phyloP scores from a whole-genome alignment of 179 eudicot genomes.

The Silene noctiflora region DNA sequence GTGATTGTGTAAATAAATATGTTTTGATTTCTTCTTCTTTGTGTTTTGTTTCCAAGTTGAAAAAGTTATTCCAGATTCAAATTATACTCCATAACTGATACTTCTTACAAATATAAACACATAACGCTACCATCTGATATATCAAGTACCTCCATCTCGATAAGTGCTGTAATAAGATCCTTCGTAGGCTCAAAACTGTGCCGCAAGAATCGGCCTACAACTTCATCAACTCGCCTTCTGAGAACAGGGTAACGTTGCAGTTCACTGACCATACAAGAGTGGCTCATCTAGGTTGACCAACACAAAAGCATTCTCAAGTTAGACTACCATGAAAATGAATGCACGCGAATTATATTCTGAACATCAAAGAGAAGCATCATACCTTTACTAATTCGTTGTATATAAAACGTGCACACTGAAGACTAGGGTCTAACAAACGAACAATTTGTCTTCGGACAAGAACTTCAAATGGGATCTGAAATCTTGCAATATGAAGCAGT shows the following conservation, averaged over 20 bases:
- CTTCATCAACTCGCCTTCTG: conserved; percentile 87
- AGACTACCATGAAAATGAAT: background rate
- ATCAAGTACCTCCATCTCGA: conserved; percentile 88
- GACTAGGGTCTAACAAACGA: conserved; percentile 57
- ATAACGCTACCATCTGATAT: background rate
- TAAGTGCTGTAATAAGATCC: conserved; percentile 75
- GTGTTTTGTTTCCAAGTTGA: background rate
- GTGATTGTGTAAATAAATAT: background rate
- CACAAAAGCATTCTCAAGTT: conserved; percentile 5
- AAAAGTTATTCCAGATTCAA: background rate
- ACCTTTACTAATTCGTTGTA: conserved; percentile 56
- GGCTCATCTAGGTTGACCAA: conserved; percentile 68
- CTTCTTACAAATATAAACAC: background rate
- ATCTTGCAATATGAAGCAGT: conserved; percentile 14
- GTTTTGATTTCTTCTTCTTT: background rate
- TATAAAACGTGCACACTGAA: conserved; percentile 51
- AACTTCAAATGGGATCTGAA: conserved; percentile 61
- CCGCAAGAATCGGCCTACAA: conserved; percentile 68
- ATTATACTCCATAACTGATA: background rate
- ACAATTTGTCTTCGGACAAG: conserved; percentile 63
- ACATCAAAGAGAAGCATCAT: conserved; percentile 10
- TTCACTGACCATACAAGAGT: conserved; percentile 71
- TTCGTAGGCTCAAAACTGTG: conserved; percentile 78
- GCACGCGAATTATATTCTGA: background rate
- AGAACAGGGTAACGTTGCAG: conserved; percentile 87